A percentile compares a stretch with the other conserved stretches of the same genome.
Evolutionary conservation across 495 filamentous ascomycete species (phyloP).

Genomic region (Talaromyces adpressus): DNA sequence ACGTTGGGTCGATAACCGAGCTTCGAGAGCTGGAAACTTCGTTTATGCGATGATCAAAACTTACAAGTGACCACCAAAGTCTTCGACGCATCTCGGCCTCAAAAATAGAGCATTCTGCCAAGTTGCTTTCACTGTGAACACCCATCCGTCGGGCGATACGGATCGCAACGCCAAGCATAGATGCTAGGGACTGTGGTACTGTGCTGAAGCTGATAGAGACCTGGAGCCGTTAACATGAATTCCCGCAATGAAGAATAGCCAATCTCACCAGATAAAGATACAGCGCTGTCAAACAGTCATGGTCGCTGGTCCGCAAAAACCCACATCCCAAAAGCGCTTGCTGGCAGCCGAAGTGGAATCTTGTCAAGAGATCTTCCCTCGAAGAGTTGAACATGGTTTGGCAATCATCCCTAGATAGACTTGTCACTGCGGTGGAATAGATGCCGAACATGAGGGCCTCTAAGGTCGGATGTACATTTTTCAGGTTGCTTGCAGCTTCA

Average conservation of each 20-base stretch:
- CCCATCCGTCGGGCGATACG: conserved; percentile 50
- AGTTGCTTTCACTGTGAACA: conserved; percentile 37
- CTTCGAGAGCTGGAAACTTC: conserved; percentile 34
- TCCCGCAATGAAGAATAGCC: not conserved
- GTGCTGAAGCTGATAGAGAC: conserved; percentile 36
- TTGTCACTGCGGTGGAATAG: conserved; percentile 43
- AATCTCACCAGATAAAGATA: conserved; percentile 50
- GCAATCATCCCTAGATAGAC: conserved; percentile 36
- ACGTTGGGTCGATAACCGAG: conserved; percentile 37
- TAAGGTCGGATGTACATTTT: conserved; percentile 14
- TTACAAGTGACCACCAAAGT: conserved; percentile 52
- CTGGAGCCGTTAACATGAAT: conserved; percentile 26
- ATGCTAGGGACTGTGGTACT: conserved; percentile 46
- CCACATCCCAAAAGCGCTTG: conserved; percentile 44
- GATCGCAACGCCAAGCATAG: conserved; percentile 44
- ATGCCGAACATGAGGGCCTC: conserved; percentile 51
- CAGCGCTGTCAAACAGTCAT: conserved; percentile 52
- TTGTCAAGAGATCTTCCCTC: conserved; percentile 36
- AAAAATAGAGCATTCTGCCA: conserved; percentile 24
- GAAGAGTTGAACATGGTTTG: conserved; percentile 29
- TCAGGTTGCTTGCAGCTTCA: conserved; percentile 22
- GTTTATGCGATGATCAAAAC: conserved; percentile 45
- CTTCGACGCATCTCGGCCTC: conserved; percentile 53
- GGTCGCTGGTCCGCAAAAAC: conserved; percentile 39
- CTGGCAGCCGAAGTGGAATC: conserved; percentile 47